phyloP scores from a whole-genome alignment of 768 basidiomycete species.

The Saitozyma podzolica region DNA sequence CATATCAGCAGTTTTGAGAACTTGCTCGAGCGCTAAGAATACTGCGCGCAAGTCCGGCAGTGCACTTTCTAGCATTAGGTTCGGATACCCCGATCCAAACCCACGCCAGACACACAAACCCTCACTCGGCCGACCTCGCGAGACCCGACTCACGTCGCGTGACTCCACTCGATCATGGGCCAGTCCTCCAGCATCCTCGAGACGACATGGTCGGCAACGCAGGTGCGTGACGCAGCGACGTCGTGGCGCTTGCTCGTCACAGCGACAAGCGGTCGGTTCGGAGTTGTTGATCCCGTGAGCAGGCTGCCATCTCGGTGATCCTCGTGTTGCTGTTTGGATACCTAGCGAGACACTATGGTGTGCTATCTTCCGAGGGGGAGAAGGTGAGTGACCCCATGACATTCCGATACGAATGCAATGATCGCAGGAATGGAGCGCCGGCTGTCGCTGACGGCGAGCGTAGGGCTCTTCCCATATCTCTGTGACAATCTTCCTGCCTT shows the following conservation, averaged over 20 bases:
- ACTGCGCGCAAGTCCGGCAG: too few relatives aligned
- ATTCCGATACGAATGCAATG: not conserved
- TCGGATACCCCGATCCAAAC: too few relatives aligned
- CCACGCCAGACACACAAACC: too few relatives aligned
- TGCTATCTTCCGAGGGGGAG: slow-evolving; percentile 39
- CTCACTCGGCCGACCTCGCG: too few relatives aligned
- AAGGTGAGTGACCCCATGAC: slow-evolving; percentile 11
- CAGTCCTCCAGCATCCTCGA: slow-evolving; percentile 14
- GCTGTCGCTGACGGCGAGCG: not conserved
- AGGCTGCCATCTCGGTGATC: slow-evolving; percentile 45
- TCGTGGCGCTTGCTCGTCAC: not conserved
- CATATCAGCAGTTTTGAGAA: too few relatives aligned
- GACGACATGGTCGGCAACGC: slow-evolving; percentile 35
- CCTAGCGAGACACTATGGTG: slow-evolving; percentile 24
- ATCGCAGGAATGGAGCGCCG: not conserved
- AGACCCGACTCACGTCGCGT: too few relatives aligned
- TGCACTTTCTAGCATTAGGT: too few relatives aligned
- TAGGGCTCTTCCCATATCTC: slow-evolving; percentile 41
- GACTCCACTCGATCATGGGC: not conserved
- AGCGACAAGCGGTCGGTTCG: too few relatives aligned
- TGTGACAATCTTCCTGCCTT: slow-evolving; percentile 47
- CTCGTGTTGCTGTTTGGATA: slow-evolving; percentile 45
- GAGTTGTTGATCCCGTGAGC: not conserved
- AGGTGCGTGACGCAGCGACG: slow-evolving; percentile 14
- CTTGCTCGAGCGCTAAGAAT: too few relatives aligned